These are phyloP conservation scores for Spirogloea muscicola DNA, from an alignment of 139 green algal species.

Conservation along the genomic window DNA sequence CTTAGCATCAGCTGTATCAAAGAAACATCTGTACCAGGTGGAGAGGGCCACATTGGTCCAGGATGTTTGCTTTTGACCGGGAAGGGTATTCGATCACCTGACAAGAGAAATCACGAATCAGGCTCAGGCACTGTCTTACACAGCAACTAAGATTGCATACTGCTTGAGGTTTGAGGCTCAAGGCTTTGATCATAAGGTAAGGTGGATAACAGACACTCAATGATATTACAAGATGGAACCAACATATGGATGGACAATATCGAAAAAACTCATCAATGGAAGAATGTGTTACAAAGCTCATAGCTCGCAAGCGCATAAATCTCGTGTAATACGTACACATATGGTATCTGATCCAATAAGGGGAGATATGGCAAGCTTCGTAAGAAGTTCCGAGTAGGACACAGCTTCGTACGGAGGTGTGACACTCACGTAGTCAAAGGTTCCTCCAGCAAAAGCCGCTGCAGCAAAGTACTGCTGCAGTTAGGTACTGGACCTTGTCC, in stretches of 20 bases:
- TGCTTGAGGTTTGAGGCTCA: no score
- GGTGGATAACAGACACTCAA: no score
- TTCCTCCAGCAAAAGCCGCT: background rate
- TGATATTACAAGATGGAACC: no score
- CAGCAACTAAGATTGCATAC: no score
- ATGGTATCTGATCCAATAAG: slow-evolving; percentile 59
- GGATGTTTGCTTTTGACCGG: slow-evolving; percentile 58
- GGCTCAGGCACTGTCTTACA: background rate
- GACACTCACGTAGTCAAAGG: slow-evolving; percentile 89
- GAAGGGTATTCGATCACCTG: slow-evolving; percentile 82
- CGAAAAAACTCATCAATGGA: background rate
- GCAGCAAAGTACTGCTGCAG: no score
- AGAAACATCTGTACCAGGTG: slow-evolving; percentile 47
- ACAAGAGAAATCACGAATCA: no score
- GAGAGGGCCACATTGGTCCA: slow-evolving; percentile 54
- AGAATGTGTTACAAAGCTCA: background rate
- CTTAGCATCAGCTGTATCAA: no score
- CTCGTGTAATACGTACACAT: background rate
- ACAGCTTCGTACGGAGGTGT: slow-evolving; percentile 87
- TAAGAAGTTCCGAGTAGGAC: slow-evolving; percentile 78
- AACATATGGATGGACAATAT: background rate
- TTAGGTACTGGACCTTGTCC: no score
- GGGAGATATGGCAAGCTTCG: slow-evolving; percentile 63
- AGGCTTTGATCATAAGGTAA: no score
- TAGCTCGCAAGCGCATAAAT: background rate